phyloP scores from a whole-genome alignment of 805 yeast genomes.

The Yarrowia sp. region DNA sequence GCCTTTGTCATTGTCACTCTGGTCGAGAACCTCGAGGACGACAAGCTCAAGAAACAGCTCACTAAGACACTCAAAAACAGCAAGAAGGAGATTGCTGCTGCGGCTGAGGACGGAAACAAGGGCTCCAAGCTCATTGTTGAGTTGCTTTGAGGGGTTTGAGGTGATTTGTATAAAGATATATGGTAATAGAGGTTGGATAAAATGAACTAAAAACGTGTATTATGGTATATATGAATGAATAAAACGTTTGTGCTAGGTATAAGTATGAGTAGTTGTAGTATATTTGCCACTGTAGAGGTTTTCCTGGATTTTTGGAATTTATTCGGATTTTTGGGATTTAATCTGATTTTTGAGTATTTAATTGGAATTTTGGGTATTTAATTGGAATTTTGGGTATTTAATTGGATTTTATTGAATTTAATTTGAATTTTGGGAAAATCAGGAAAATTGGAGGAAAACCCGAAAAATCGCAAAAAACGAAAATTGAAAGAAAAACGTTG shows the following conservation, averaged over 20 bases:
- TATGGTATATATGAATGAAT: not conserved
- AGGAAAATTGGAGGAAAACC: too few relatives aligned
- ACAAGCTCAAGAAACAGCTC: conserved; percentile 46
- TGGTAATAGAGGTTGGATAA: not conserved
- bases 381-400: too few relatives aligned
- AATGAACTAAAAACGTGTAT: not conserved
- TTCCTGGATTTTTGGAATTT: too few relatives aligned
- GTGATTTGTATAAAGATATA: not conserved
- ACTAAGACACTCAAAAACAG: conserved; percentile 49
- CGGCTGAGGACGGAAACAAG: conserved; percentile 35
- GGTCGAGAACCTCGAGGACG: conserved; percentile 56
- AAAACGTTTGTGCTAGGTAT: too few relatives aligned
- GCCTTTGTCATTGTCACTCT: conserved; percentile 79
- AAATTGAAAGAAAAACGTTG: too few relatives aligned
- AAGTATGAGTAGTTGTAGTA: too few relatives aligned
- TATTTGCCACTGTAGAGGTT: not conserved
- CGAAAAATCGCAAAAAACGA: too few relatives aligned
- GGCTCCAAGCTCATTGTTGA: conserved; percentile 38
- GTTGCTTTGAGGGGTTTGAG: conserved; percentile 23
- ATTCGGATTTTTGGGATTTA: too few relatives aligned
- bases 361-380: too few relatives aligned
- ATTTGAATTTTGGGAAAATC: too few relatives aligned
- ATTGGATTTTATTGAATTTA: too few relatives aligned
- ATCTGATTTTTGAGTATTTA: too few relatives aligned
- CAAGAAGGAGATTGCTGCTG: conserved; percentile 31